Percentiles rank a stretch among this genome's conserved stretches.
These are phyloP conservation scores for Bothriochloa decipiens DNA, from an alignment of 176 grass and related monocot species.

Conservation along the genomic window DNA sequence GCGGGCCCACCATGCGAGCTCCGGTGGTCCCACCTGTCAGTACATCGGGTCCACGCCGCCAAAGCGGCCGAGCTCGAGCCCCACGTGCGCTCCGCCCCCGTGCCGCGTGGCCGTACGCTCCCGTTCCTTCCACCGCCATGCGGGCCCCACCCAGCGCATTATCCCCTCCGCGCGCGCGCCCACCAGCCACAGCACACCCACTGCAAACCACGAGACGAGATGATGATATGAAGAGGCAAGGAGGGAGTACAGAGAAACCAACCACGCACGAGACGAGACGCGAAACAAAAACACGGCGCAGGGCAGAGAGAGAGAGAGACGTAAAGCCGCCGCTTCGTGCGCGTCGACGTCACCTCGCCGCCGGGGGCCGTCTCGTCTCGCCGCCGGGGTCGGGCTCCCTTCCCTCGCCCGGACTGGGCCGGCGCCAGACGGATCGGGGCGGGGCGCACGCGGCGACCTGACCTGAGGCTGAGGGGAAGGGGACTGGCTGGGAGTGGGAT, in stretches of 20 bases:
- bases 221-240: not conserved
- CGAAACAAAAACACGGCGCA: not conserved
- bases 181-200: not conserved
- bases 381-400: not conserved
- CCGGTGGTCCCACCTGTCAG: not conserved
- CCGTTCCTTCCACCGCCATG: not conserved
- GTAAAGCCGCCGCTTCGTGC: slow-evolving; percentile 59
- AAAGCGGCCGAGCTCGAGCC: not conserved
- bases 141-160: not conserved
- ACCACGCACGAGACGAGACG: not conserved
- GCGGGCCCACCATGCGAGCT: not conserved
- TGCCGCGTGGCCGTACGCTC: not conserved
- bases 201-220: not conserved
- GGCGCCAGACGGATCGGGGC: not conserved
- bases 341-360: slow-evolving; percentile 41
- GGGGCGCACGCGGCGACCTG: not conserved
- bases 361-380: not conserved
- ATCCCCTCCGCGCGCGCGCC: not conserved
- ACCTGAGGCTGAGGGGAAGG: not conserved
- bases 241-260: not conserved
- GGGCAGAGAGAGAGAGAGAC: slow-evolving; percentile 24
- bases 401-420: not conserved
- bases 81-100: slow-evolving; percentile 15
- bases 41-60: not conserved
- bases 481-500: slow-evolving; percentile 12